Percentiles rank a stretch among this genome's conserved stretches.
Conservation (phyloP, 1,139 yeast species). For the Sugiyamaella grinbergsii region DNA sequence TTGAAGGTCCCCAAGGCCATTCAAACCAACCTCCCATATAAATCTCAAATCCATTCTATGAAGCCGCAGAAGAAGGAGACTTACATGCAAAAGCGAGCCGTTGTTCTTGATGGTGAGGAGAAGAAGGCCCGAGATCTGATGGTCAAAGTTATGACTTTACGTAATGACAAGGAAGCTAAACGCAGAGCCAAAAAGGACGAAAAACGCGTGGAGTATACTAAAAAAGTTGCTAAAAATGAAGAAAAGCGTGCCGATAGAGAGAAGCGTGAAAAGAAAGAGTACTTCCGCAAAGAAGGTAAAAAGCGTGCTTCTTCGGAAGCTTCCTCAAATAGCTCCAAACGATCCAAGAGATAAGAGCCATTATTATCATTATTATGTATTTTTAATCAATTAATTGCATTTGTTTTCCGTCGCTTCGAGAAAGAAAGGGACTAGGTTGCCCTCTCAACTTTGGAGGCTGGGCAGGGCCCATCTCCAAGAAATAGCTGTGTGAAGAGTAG, state of each 20-base stretch:
- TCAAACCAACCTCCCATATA: constrained; percentile 80
- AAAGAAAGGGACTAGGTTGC: too few species aligned
- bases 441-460: too few species aligned
- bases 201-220: constrained; percentile 72
- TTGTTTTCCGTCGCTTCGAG: too few species aligned
- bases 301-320: constrained; percentile 15
- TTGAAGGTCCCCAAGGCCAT: constrained; percentile 80
- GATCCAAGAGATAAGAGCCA: constrained; percentile 2
- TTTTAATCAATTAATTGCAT: constrained; percentile 4
- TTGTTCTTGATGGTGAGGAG: constrained; percentile 87
- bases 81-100: constrained; percentile 90
- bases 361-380: not conserved
- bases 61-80: constrained; percentile 84
- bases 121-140: constrained; percentile 89
- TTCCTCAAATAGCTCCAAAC: not conserved
- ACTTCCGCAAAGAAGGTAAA: constrained; percentile 46
- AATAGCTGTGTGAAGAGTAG: not conserved
- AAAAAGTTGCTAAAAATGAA: constrained; percentile 72
- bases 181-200: constrained; percentile 72
- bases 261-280: constrained; percentile 83
- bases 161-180: constrained; percentile 84
- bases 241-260: constrained; percentile 74
- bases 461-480: too few species aligned
- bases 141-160: constrained; percentile 81
- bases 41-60: constrained; percentile 75